phyloP scores from a whole-genome alignment of 768 basidiomycete species.

The Lactifluus pinguis region DNA sequence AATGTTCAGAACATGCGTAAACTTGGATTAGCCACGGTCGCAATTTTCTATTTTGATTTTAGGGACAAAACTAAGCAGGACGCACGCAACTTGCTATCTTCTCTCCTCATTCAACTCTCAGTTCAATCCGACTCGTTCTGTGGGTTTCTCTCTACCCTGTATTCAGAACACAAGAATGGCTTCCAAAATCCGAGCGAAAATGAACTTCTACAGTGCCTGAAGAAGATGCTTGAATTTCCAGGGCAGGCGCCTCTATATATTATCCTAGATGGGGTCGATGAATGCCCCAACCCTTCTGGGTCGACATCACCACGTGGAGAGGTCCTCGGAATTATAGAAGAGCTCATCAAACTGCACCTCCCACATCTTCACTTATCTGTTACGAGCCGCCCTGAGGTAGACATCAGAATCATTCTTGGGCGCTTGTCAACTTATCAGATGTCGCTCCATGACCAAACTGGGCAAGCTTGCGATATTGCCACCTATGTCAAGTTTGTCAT shows the following conservation, averaged over 20 bases:
- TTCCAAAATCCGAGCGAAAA: not conserved
- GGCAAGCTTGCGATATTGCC: not conserved
- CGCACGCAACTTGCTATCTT: not conserved
- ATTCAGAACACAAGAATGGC: not conserved
- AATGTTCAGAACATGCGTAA: not conserved
- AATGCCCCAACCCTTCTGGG: not conserved
- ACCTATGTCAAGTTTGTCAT: not conserved
- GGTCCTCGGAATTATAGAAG: not conserved
- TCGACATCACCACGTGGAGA: not conserved
- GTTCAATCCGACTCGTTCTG: not conserved
- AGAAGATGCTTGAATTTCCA: not conserved
- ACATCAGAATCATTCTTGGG: not conserved
- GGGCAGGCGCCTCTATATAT: not conserved
- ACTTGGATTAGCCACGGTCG: not conserved
- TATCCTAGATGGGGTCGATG: not conserved
- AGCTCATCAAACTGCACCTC: not conserved
- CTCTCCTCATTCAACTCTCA: not conserved
- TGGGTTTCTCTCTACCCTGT: not conserved
- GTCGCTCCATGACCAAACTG: not conserved
- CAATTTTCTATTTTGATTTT: not conserved
- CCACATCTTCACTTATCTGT: not conserved
- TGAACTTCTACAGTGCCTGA: not conserved
- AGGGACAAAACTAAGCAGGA: not conserved
- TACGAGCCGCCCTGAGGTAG: not conserved
- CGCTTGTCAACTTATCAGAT: not conserved